Percentiles rank a stretch among this genome's conserved stretches.
phyloP scores from a whole-genome alignment of 208 protist genomes.

The Leptomonas seymouri region DNA sequence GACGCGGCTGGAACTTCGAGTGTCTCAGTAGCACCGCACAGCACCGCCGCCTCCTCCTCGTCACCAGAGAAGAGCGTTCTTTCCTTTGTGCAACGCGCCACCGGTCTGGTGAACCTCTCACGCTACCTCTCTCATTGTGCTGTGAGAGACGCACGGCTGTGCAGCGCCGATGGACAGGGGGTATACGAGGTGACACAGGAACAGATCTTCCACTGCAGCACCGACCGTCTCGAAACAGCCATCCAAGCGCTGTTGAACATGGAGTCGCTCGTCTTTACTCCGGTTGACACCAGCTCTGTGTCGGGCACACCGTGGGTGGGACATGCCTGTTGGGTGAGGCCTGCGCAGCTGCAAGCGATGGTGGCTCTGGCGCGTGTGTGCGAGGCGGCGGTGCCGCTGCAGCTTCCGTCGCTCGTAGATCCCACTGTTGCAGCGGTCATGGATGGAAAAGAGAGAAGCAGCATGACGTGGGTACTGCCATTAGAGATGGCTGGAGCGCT shows the following conservation, averaged over 20 bases:
- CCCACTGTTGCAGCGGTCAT: neutral
- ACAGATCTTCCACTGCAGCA: conserved; percentile 23
- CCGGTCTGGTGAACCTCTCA: conserved; percentile 12
- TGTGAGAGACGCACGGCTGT: conserved; percentile 2
- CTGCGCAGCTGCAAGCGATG: conserved; percentile 20
- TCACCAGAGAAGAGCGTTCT: conserved; percentile 16
- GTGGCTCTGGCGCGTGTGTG: conserved; percentile 52
- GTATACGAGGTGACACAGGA: conserved; percentile 13
- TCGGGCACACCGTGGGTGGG: conserved; percentile 16
- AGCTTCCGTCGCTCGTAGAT: conserved; percentile 42
- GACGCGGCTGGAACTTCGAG: neutral
- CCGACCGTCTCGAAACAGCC: conserved; percentile 42
- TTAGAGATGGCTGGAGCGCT: neutral
- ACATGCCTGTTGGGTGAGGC: conserved; percentile 20
- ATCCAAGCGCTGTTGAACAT: conserved; percentile 38
- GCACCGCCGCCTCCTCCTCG: neutral
- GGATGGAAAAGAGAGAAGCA: neutral
- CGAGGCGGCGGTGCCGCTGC: conserved; percentile 66
- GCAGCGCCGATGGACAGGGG: neutral
- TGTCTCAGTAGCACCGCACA: neutral
- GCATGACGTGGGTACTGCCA: neutral
- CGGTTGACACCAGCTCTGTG: conserved; percentile 6
- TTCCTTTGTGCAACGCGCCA: conserved; percentile 15
- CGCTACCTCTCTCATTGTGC: conserved; percentile 21
- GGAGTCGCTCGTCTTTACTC: conserved; percentile 27